Base-by-base conservation (phyloP, 163 green algal genomes). In the Prototheca cutis region DNA sequence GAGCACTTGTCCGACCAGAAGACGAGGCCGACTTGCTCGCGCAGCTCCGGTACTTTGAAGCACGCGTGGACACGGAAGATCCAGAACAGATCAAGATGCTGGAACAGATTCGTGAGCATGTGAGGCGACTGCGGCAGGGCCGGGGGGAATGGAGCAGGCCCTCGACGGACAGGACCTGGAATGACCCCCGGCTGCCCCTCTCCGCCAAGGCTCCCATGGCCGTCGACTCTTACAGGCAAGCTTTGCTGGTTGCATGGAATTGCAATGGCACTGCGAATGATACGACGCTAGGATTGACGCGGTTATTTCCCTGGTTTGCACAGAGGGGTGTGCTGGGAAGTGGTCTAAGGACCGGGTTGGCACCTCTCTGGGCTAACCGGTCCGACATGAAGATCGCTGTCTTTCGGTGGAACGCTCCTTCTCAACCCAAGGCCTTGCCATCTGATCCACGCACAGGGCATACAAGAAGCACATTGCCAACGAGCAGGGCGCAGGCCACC, bases 51-150 rank as follows among this genome's bases (percentile, higher is more conserved):
- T 53, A 60, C 19, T 76, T 73, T 52, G 68, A 76, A 56, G 25
- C 31, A 24, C 48, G 48, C 21, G 55, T 60, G 30, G 65, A 76
- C 59, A 49, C 61, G 58, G 60, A 63, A 51, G 54, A 76, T 36
- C 67, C 72, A 42, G 65, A 72, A 42, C 63, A 74, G n/a, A 33
- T 60, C 36, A 34, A 58, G 19, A 40, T 73, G 28, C 48, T 76
- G 40, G 58, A 74, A 31, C 33, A 70, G 34, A 74, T 74, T 53
- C 53, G 55, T 7, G 34, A 65, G 31, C 68, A 76, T 34, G 65
- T 64, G 5, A 21, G 66, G 21, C 40, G 45, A 36, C 42, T 75
- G 28, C 39, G 64, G 13, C 40, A 65, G 33, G 7, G 18, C 6
- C 29, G 63, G 17, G 55, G 63, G 19, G 63, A 63, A 29, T 69